phyloP scores from a whole-genome alignment of 202 grass and related monocot genomes.

The Thinopyrum obtusiflorum region DNA sequence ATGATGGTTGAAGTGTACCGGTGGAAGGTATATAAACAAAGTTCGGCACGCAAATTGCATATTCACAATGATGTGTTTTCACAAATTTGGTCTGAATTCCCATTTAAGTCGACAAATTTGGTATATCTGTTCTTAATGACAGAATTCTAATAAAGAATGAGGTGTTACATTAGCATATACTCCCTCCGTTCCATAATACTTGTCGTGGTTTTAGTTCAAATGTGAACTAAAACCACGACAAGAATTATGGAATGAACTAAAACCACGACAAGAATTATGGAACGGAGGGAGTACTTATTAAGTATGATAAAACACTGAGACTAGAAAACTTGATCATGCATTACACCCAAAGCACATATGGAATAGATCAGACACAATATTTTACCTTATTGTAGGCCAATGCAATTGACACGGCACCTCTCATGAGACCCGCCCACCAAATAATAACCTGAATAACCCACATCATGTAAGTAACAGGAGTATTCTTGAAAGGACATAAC shows the following conservation, averaged over 20 bases:
- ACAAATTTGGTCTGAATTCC: background rate
- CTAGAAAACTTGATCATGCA: background rate
- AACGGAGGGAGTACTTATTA: background rate
- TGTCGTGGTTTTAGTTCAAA: no score
- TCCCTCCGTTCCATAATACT: no score
- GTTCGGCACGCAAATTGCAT: background rate
- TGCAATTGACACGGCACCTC: constrained; percentile 92
- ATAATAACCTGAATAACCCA: constrained; percentile 56
- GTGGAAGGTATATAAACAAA: background rate
- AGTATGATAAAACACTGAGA: background rate
- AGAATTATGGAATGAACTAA: no score
- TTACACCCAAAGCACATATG: background rate
- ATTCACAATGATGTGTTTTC: background rate
- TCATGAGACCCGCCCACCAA: constrained; percentile 97
- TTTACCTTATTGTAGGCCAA: constrained; percentile 88
- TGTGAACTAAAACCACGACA: no score
- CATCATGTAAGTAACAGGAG: constrained; percentile 23
- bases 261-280: no score
- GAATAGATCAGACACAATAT: constrained; percentile 8
- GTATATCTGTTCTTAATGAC: background rate
- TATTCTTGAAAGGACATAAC: constrained; percentile 7
- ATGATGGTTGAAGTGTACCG: background rate
- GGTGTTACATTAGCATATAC: background rate
- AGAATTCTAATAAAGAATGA: background rate
- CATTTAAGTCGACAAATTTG: background rate